These are phyloP conservation scores for Yamadazyma nakazawae DNA, from an alignment of 805 yeast genomes.

Conservation along the genomic window DNA sequence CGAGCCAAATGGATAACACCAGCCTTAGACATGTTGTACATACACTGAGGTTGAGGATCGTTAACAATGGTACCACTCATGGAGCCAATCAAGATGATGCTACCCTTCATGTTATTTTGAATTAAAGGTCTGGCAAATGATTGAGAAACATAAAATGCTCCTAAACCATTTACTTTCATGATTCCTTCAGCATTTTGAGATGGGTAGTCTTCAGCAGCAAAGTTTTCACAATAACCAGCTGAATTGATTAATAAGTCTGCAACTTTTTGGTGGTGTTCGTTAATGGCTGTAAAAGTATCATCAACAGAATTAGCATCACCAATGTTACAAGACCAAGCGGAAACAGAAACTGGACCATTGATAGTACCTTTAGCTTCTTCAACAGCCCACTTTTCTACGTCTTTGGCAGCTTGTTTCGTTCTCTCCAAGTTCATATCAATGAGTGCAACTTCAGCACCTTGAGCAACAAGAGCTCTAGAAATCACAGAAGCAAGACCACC, in stretches of 20 bases:
- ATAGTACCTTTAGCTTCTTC: conserved; percentile 36
- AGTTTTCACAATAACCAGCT: conserved; percentile 85
- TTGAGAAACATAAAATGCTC: conserved; percentile 72
- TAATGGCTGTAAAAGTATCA: conserved; percentile 48
- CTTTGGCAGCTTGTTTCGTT: conserved; percentile 51
- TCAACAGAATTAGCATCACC: conserved; percentile 62
- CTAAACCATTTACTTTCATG: conserved; percentile 69
- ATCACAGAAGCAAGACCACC: conserved; percentile 71
- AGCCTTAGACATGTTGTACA: conserved; percentile 83
- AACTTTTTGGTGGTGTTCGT: conserved; percentile 55
- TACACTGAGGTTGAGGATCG: conserved; percentile 76
- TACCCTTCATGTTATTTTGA: conserved; percentile 52
- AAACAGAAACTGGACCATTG: conserved; percentile 41
- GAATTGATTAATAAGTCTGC: conserved; percentile 69
- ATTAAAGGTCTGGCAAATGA: conserved; percentile 68
- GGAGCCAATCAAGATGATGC: conserved; percentile 69
- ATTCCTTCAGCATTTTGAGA: conserved; percentile 64
- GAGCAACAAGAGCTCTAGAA: conserved; percentile 64
- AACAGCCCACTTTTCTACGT: conserved; percentile 47
- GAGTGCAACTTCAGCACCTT: conserved; percentile 74
- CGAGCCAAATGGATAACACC: conserved; percentile 79
- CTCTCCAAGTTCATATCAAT: conserved; percentile 64
- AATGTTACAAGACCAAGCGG: conserved; percentile 73
- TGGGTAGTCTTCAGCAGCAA: conserved; percentile 75
- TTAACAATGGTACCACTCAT: conserved; percentile 78